Conservation (phyloP, 1,284 basidiomycete genomes). For the Fomitopsis betulina region DNA sequence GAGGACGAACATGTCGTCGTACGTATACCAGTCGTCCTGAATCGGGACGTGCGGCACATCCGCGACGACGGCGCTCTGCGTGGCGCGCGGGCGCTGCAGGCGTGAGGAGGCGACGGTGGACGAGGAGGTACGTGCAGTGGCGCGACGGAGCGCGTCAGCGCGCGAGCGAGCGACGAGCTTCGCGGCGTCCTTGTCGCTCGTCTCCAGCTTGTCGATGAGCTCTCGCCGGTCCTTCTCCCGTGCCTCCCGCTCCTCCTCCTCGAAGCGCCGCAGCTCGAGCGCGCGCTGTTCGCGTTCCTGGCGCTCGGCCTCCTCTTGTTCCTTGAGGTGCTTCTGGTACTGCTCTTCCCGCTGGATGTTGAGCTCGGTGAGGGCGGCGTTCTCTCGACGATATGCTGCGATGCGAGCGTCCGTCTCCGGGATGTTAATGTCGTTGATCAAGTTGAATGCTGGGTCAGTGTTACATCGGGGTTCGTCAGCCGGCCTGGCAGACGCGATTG, state of each 20-base stretch:
- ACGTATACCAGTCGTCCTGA: slow-evolving; percentile 71
- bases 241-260: slow-evolving; percentile 74
- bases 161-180: slow-evolving; percentile 69
- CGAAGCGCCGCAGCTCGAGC: slow-evolving; percentile 59
- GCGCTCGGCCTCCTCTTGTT: slow-evolving; percentile 72
- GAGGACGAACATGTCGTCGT: slow-evolving; percentile 62
- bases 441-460: slow-evolving; percentile 77
- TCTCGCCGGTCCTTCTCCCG: slow-evolving; percentile 70
- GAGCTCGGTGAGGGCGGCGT: slow-evolving; percentile 74
- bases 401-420: slow-evolving; percentile 83
- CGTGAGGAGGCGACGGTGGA: slow-evolving; percentile 38
- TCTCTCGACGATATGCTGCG: slow-evolving; percentile 73
- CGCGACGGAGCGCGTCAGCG: slow-evolving; percentile 55
- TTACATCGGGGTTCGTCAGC: slow-evolving; percentile 3
- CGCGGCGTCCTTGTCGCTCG: slow-evolving; percentile 63
- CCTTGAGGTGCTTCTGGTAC: slow-evolving; percentile 62
- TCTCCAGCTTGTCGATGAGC: slow-evolving; percentile 78
- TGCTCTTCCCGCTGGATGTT: slow-evolving; percentile 77
- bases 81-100: slow-evolving; percentile 52
- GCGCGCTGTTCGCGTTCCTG: slow-evolving; percentile 71
- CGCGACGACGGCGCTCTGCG: slow-evolving; percentile 54
- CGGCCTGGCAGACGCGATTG: not conserved
- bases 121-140: slow-evolving; percentile 41
- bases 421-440: slow-evolving; percentile 91
- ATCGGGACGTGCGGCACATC: slow-evolving; percentile 75